Base-by-base conservation (phyloP, 2,329 filamentous ascomycete species). In the Hypoxylon sp. region DNA sequence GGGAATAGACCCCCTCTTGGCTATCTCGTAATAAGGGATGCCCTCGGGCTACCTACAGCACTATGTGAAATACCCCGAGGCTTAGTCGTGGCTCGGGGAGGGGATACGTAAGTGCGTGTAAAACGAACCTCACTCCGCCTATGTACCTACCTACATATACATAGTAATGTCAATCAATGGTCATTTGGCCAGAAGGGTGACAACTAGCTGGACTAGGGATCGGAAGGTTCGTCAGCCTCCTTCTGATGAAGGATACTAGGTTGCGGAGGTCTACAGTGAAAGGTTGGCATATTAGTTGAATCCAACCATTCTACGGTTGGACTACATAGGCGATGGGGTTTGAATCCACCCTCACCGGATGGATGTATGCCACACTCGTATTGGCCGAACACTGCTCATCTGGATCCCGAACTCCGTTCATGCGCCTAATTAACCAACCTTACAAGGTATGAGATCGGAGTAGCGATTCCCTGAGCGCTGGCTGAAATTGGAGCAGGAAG, bases 361-460 rank as follows among this genome's bases (percentile, higher is more conserved):
- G 48, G 52, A 48, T 48, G 42, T 40, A 38, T 47, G 55, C 46
- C 55, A 34, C 36, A 38, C 43, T 38, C 38, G 29, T 20, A 29
- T 25, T 25, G 21, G 21, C 21, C 35, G n/a, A 16, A 17, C 13
- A 37, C n/a, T 48, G 37, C 48, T 32, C 25, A 50, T 44, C 42
- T 51, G 12, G 47, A 41, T 31, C 25, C 37, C 42, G 44, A 35
- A 36, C 46, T 38, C 32, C 36, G 46, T 44, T 38, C 26, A 55
- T 51, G 46, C 50, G 50, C 35, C 47, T 55, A 55, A 50, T 52
- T 55, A 58, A 51, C 50, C 36, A 46, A 57, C 38, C 23, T 37
- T 38, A 20, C 35, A 42, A 41, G 41, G 41, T 45, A 27, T 27
- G 40, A 37, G 43, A 42, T 45, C 44, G 38, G 41, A 42, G 25